These are phyloP conservation scores for Avena insularis DNA, from an alignment of 176 grass and related monocot species.

Conservation along the genomic window DNA sequence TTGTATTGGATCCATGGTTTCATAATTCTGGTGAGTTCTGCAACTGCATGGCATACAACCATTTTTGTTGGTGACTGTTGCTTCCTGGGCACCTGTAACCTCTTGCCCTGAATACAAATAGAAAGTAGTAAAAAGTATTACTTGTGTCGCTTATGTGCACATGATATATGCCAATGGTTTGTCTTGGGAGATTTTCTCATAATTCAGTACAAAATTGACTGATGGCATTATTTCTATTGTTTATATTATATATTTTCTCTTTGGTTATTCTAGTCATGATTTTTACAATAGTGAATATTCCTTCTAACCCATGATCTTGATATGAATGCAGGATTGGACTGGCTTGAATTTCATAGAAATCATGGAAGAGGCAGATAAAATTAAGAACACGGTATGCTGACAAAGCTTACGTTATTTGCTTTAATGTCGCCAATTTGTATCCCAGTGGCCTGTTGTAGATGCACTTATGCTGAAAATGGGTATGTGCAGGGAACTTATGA, in stretches of 20 bases:
- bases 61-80: conserved; percentile 14
- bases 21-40: conserved; percentile 10
- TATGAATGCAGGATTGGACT: conserved; percentile 88
- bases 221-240: conserved; percentile 8
- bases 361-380: conserved; percentile 94
- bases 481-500: conserved; percentile 22
- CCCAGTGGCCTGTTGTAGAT: neutral
- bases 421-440: conserved; percentile 29
- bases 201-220: conserved; percentile 1
- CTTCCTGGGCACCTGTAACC: neutral
- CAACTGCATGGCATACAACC: conserved; percentile 8
- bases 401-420: conserved; percentile 29
- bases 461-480: conserved; percentile 14
- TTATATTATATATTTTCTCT: conserved; percentile 1
- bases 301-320: conserved; percentile 18
- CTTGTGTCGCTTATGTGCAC: neutral
- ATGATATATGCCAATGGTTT: neutral
- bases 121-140: neutral
- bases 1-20: conserved; percentile 7
- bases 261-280: conserved; percentile 11
- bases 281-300: conserved; percentile 2
- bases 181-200: conserved; percentile 36
- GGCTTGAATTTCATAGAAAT: conserved; percentile 94
- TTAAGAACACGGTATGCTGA: conserved; percentile 79
- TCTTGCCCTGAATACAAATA: conserved; percentile 11